phyloP scores from a whole-genome alignment of 2,329 filamentous ascomycete genomes.

The Pestalotiopsis sp. region DNA sequence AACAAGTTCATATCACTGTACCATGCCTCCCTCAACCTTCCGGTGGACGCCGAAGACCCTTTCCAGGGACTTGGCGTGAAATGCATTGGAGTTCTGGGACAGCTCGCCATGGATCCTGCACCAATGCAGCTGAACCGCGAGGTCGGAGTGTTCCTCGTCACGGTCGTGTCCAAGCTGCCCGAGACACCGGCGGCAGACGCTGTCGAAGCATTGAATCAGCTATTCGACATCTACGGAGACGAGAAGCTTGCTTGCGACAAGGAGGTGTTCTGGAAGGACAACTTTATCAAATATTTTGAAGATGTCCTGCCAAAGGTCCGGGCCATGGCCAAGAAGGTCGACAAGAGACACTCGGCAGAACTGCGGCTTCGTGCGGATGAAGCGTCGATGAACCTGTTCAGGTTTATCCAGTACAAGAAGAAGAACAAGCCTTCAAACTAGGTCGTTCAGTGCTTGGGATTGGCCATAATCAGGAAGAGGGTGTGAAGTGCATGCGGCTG shows the following conservation, averaged over 20 bases:
- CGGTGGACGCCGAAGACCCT: conserved; percentile 47
- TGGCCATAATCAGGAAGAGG: too few relatives aligned
- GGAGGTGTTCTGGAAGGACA: conserved; percentile 66
- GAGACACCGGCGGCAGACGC: conserved; percentile 58
- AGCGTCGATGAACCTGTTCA: conserved; percentile 58
- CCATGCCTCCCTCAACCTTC: conserved; percentile 54
- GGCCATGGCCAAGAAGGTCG: conserved; percentile 60
- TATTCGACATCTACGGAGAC: conserved; percentile 70
- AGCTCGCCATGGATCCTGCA: conserved; percentile 60
- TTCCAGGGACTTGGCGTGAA: conserved; percentile 67
- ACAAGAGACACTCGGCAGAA: conserved; percentile 61
- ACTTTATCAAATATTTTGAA: conserved; percentile 62
- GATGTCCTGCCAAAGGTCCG: conserved; percentile 55
- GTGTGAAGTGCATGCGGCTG: too few relatives aligned
- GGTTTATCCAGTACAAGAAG: conserved; percentile 68
- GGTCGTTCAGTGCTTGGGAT: neutral
- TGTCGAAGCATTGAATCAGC: conserved; percentile 66
- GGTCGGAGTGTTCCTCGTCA: conserved; percentile 65
- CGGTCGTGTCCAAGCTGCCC: conserved; percentile 53
- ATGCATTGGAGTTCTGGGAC: conserved; percentile 67
- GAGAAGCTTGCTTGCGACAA: conserved; percentile 60
- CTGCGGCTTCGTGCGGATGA: conserved; percentile 64
- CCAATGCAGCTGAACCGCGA: conserved; percentile 60
- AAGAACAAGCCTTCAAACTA: conserved; percentile 42
- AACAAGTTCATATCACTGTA: conserved; percentile 68